phyloP scores from a whole-genome alignment of 73 alveolate species.

The Uronychia setigera region DNA sequence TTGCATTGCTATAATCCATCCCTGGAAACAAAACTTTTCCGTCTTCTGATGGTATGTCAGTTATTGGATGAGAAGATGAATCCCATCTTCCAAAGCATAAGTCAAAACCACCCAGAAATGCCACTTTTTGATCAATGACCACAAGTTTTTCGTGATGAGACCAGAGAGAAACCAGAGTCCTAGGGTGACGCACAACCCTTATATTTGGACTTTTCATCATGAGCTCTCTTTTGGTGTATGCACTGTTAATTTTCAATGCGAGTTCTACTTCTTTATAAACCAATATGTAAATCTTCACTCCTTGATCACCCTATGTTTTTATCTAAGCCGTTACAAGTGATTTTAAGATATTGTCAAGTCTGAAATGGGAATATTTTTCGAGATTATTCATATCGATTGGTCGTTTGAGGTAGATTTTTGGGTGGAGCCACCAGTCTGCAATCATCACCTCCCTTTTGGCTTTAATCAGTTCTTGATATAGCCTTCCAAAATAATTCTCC shows the following conservation, averaged over 20 bases:
- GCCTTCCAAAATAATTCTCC: slow-evolving; percentile 42
- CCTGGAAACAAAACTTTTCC: slow-evolving; percentile 60
- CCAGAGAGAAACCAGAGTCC: slow-evolving; percentile 76
- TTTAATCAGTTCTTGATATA: slow-evolving; percentile 39
- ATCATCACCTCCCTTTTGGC: slow-evolving; percentile 86
- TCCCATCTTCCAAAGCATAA: slow-evolving; percentile 96
- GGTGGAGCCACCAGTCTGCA: slow-evolving; percentile 98
- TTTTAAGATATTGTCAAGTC: slow-evolving; percentile 6
- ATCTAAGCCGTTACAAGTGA: too few relatives aligned
- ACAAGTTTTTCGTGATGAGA: slow-evolving; percentile 95
- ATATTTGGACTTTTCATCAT: slow-evolving; percentile 81
- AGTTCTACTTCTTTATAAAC: slow-evolving; percentile 32
- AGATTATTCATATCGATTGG: slow-evolving; percentile 44
- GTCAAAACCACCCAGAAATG: slow-evolving; percentile 95
- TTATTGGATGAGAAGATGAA: slow-evolving; percentile 73
- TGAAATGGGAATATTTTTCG: background rate
- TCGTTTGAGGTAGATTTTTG: slow-evolving; percentile 85
- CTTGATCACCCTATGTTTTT: too few relatives aligned
- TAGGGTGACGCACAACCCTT: slow-evolving; percentile 86
- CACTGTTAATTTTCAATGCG: slow-evolving; percentile 67
- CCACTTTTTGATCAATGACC: slow-evolving; percentile 85
- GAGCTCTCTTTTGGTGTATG: slow-evolving; percentile 70
- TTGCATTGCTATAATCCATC: slow-evolving; percentile 86
- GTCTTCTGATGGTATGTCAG: slow-evolving; percentile 69
- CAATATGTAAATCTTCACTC: slow-evolving; percentile 81